Evolutionary conservation across 257 asterid species (phyloP).

Genomic region (Solanum verrucosum): DNA sequence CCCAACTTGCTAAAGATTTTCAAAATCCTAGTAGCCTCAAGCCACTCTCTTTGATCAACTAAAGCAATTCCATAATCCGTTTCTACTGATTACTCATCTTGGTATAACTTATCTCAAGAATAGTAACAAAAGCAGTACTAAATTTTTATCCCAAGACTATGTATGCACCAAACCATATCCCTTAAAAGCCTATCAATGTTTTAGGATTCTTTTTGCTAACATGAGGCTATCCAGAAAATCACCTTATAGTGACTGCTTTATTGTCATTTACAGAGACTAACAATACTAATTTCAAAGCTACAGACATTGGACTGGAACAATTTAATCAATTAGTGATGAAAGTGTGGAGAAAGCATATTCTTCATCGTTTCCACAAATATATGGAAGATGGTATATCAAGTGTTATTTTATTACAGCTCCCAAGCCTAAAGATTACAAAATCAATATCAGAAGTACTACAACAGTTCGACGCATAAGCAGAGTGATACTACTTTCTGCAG

Average conservation of each 20-base stretch:
- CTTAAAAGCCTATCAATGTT: background rate
- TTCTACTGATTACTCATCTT: background rate
- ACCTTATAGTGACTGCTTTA: background rate
- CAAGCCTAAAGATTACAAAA: background rate
- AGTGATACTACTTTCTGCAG: background rate
- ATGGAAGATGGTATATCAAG: background rate
- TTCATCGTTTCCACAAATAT: background rate
- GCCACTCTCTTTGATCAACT: background rate
- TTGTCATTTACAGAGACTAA: background rate
- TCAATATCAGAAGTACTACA: background rate
- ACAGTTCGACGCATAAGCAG: background rate
- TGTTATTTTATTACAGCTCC: background rate
- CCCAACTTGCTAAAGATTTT: background rate
- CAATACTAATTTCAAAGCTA: background rate
- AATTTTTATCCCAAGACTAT: background rate
- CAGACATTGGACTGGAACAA: background rate
- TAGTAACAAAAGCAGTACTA: background rate
- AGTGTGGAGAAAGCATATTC: background rate
- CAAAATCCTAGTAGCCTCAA: background rate
- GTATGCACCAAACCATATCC: background rate
- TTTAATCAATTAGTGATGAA: background rate
- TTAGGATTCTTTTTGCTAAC: background rate
- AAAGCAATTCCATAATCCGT: background rate
- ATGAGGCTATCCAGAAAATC: background rate
- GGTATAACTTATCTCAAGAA: background rate